Percentiles rank a stretch among this genome's conserved stretches.
Conservation (phyloP, 306 rosid species). For the Corylus americana region DNA sequence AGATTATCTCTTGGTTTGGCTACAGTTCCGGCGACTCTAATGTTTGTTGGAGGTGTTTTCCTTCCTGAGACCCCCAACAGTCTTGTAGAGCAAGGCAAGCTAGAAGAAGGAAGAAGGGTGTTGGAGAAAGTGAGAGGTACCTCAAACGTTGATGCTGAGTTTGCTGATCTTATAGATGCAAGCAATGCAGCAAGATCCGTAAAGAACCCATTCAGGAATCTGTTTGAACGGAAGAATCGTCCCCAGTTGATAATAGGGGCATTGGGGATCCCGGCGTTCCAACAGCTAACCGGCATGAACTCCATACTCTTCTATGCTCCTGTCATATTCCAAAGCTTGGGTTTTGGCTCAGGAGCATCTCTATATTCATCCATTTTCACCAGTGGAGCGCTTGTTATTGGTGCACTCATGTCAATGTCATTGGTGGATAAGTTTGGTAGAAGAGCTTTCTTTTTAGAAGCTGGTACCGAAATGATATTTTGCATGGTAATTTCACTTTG, state of each 20-base stretch:
- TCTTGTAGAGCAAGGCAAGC: conserved; percentile 73
- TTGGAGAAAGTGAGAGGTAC: conserved; percentile 89
- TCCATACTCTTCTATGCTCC: conserved; percentile 98
- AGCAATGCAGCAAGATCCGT: conserved; percentile 68
- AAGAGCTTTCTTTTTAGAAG: conserved; percentile 89
- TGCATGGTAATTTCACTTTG: conserved; percentile 60
- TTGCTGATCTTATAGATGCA: conserved; percentile 82
- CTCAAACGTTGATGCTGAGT: conserved; percentile 78
- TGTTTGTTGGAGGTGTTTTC: conserved; percentile 82
- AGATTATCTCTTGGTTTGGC: conserved; percentile 86
- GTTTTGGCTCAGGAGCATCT: conserved; percentile 83
- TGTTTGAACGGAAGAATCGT: conserved; percentile 67
- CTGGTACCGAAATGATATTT: conserved; percentile 88
- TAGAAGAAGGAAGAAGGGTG: conserved; percentile 67
- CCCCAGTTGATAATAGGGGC: conserved; percentile 95
- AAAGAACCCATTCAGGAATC: conserved; percentile 65
- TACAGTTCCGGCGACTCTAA: conserved; percentile 63
- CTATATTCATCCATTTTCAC: conserved; percentile 77
- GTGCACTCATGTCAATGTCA: conserved; percentile 78
- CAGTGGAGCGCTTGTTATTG: conserved; percentile 79
- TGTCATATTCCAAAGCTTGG: conserved; percentile 91
- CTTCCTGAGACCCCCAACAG: conserved; percentile 95
- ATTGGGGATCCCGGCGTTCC: conserved; percentile 91
- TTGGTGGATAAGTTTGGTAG: conserved; percentile 87
- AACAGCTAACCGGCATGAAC: conserved; percentile 94